Evolutionary conservation across 2,329 filamentous ascomycete genomes (phyloP).

Genomic region (Lasiodiplodia hormozganensis): DNA sequence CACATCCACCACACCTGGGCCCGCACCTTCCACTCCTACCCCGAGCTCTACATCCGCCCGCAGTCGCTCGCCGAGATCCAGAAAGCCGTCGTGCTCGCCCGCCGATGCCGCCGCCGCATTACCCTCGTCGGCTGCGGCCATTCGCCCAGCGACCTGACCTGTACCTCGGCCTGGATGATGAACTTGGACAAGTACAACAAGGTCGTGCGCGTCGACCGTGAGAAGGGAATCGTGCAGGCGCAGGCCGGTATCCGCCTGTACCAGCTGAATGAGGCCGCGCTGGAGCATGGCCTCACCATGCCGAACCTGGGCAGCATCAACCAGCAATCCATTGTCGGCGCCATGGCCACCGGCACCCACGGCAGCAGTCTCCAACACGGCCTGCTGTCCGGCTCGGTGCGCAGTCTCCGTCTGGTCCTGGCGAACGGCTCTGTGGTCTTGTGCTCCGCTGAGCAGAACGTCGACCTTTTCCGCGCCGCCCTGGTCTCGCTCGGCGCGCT

Average conservation of each 20-base stretch:
- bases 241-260: conserved; percentile 88
- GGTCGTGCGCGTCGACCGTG: conserved; percentile 72
- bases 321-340: conserved; percentile 89
- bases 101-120: conserved; percentile 79
- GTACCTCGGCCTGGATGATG: conserved; percentile 91
- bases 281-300: conserved; percentile 79
- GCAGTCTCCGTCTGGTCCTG: conserved; percentile 78
- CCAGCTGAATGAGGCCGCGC: conserved; percentile 75
- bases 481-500: conserved; percentile 87
- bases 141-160: conserved; percentile 90
- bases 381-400: conserved; percentile 79
- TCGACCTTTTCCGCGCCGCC: conserved; percentile 85
- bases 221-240: conserved; percentile 73
- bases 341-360: conserved; percentile 92
- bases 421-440: conserved; percentile 76
- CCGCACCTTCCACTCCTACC: conserved; percentile 84
- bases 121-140: conserved; percentile 90
- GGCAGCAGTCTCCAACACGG: conserved; percentile 86
- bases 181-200: conserved; percentile 86
- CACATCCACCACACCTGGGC: conserved; percentile 94
- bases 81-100: conserved; percentile 81
- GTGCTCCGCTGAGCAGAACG: conserved; percentile 72
- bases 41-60: conserved; percentile 90
- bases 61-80: conserved; percentile 80
- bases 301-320: conserved; percentile 95